Base-by-base conservation (phyloP, 2,329 filamentous ascomycete species). In the Neophaeococcomyces mojaviensis region DNA sequence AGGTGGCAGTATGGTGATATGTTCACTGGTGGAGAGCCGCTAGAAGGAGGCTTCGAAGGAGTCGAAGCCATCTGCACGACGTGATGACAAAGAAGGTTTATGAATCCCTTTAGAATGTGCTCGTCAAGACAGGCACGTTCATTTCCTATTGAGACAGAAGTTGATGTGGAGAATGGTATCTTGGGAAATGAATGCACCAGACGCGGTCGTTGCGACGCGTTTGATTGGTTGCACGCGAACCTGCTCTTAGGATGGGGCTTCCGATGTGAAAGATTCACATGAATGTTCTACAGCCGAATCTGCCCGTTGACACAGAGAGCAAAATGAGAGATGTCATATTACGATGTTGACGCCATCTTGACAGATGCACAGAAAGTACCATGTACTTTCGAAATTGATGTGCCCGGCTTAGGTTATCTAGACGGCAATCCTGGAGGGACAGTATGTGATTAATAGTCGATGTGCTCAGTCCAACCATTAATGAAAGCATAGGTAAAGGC, bases 361-460 rank as follows among this genome's bases (percentile, higher is more conserved):
- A 71, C 68, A 2, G 68, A 71, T 54, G 64, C 67, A 4, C 87
- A 95, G 82, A 97, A 96, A 85, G 79, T 96, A 26, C 90, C 92
- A 33, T 95, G 89, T 71, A 94, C 86, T 42, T 96, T 97, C 68
- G 86, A 95, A 61, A 78, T 96, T 60, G 85, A 90, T 49, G 82
- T 95, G 26, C 84, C 88, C 16, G 82, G 86, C 47, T 78, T 97
- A 37, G 89, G 89, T 55, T 88, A 94, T 64, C 76, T 98, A 49
- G 88, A 94, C 67, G 88, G 88, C 59, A 90, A 87, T 60, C 77
- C 85, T 19, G 77, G 74, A 37, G 74, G 74, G 54, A 74, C 77
- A 58, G 75, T 76, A 60, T 50, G 64, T 51, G 31, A 37, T 36
- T 31, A n/a, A 4, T 13, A 9, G 12, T 20, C 26, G 34, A n/a